Conservation (phyloP, 2,329 filamentous ascomycete genomes). For the Phaeomoniella chlamydospora region DNA sequence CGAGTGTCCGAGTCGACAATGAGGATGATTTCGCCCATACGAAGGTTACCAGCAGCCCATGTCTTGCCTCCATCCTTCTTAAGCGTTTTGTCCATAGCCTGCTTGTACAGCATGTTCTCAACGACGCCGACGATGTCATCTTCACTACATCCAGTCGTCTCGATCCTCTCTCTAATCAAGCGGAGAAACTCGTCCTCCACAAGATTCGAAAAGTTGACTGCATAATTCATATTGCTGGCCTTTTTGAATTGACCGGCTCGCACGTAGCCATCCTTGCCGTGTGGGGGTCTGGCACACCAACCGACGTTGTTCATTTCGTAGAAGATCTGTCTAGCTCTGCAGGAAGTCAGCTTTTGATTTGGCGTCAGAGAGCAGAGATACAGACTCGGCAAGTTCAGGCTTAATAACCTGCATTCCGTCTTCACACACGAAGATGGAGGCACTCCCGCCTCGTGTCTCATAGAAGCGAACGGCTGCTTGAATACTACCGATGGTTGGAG, state of each 20-base stretch:
- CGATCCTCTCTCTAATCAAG: conserved; percentile 18
- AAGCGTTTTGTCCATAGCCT: conserved; percentile 28
- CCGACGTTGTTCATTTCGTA: conserved; percentile 33
- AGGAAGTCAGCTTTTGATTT: conserved; percentile 21
- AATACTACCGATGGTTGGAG: conserved; percentile 37
- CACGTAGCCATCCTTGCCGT: conserved; percentile 12
- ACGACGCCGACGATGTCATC: conserved; percentile 16
- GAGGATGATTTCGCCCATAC: conserved; percentile 66
- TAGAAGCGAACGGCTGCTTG: conserved; percentile 43
- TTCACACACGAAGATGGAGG: conserved; percentile 17
- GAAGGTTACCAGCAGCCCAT: conserved; percentile 65
- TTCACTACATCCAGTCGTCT: too few relatives aligned
- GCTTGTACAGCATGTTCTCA: conserved; percentile 23
- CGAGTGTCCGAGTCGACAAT: conserved; percentile 56
- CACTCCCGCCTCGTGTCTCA: conserved; percentile 28
- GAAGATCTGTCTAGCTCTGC: conserved; percentile 27
- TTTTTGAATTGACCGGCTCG: conserved; percentile 55
- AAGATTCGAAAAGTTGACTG: conserved; percentile 43
- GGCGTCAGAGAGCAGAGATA: too few relatives aligned
- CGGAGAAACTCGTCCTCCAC: conserved; percentile 48
- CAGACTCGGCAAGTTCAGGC: too few relatives aligned
- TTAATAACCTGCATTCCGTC: too few relatives aligned
- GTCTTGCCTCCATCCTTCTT: conserved; percentile 27
- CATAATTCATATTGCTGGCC: conserved; percentile 62
- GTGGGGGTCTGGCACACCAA: conserved; percentile 31